A percentile compares a stretch with the other conserved stretches of the same genome.
phyloP scores from a whole-genome alignment of 2,329 filamentous ascomycete genomes.

The Aureobasidium sp. region DNA sequence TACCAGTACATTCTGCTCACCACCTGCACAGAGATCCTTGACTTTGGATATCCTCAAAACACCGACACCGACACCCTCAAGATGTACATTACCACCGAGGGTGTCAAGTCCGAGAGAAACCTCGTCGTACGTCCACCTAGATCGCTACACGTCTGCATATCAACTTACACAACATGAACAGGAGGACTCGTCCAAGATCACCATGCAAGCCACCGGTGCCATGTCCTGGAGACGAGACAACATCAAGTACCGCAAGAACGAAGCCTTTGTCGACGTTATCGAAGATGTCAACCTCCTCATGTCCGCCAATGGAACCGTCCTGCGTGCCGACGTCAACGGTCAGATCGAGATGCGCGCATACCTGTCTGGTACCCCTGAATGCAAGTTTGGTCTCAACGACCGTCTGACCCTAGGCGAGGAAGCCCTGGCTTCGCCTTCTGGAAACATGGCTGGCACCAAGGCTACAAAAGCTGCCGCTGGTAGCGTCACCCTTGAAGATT shows the following conservation, averaged over 20 bases:
- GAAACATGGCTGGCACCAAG: slow-evolving; percentile 73
- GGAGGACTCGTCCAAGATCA: slow-evolving; percentile 95
- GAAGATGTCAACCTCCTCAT: slow-evolving; percentile 98
- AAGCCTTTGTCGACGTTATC: slow-evolving; percentile 98
- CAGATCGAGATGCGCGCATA: slow-evolving; percentile 99
- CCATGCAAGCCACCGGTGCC: slow-evolving; percentile 96
- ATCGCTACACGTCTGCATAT: slow-evolving; percentile 18
- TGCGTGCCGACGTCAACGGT: slow-evolving; percentile 91
- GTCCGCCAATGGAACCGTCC: slow-evolving; percentile 92
- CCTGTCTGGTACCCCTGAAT: slow-evolving; percentile 90
- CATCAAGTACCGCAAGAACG: slow-evolving; percentile 99
- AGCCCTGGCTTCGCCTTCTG: slow-evolving; percentile 54
- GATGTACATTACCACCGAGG: slow-evolving; percentile 99
- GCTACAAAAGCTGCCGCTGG: slow-evolving; percentile 92
- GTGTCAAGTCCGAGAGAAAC: slow-evolving; percentile 76
- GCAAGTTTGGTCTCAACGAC: slow-evolving; percentile 98
- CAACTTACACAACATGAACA: not conserved
- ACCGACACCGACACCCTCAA: slow-evolving; percentile 98
- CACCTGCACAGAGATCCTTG: slow-evolving; percentile 68
- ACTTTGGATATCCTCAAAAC: slow-evolving; percentile 98
- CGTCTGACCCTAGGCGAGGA: slow-evolving; percentile 73
- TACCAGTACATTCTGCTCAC: too few species aligned
- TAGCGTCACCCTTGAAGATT: slow-evolving; percentile 92
- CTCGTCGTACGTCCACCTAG: slow-evolving; percentile 37
- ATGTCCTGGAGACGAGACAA: slow-evolving; percentile 95